Evolutionary conservation across 2,329 filamentous ascomycete species (phyloP).

Genomic region (Cladosporium sp.): DNA sequence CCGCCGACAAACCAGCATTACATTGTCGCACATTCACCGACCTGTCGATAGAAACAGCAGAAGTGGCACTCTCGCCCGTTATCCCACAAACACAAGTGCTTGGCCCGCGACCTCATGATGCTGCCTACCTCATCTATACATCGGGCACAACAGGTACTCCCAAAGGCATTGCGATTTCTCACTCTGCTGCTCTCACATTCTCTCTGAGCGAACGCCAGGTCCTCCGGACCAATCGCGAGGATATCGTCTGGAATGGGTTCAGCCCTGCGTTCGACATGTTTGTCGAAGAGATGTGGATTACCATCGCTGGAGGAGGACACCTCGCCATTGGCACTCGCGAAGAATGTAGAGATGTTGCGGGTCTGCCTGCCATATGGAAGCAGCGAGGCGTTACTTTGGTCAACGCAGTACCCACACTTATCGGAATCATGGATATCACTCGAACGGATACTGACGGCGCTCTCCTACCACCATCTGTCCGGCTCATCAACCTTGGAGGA

Average conservation of each 20-base stretch:
- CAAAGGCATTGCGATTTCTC: slow-evolving; percentile 24
- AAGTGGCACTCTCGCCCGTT: background rate
- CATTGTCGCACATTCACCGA: slow-evolving; percentile 15
- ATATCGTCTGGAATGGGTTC: slow-evolving; percentile 1
- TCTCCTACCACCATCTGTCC: slow-evolving; percentile 17
- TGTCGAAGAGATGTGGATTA: slow-evolving; percentile 25
- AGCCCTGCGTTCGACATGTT: slow-evolving; percentile 24
- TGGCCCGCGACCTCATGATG: slow-evolving; percentile 11
- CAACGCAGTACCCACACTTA: slow-evolving; percentile 22
- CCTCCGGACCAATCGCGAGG: slow-evolving; percentile 12
- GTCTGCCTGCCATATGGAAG: slow-evolving; percentile 18
- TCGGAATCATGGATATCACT: slow-evolving; percentile 12
- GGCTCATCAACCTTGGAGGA: slow-evolving; percentile 22
- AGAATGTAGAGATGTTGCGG: slow-evolving; percentile 18
- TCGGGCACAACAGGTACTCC: slow-evolving; percentile 26
- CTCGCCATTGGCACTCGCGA: slow-evolving; percentile 20
- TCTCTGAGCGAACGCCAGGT: slow-evolving; percentile 20
- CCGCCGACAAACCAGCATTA: slow-evolving; percentile 1
- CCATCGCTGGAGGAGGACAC: slow-evolving; percentile 21
- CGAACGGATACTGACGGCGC: slow-evolving; percentile 14
- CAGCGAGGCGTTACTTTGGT: slow-evolving; percentile 18
- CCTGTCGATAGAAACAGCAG: background rate
- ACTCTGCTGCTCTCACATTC: slow-evolving; percentile 11
- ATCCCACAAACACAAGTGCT: background rate
- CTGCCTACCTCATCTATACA: slow-evolving; percentile 28